These are phyloP conservation scores for Fusarium sp. DNA, from an alignment of 2,329 filamentous ascomycete genomes.

Conservation along the genomic window DNA sequence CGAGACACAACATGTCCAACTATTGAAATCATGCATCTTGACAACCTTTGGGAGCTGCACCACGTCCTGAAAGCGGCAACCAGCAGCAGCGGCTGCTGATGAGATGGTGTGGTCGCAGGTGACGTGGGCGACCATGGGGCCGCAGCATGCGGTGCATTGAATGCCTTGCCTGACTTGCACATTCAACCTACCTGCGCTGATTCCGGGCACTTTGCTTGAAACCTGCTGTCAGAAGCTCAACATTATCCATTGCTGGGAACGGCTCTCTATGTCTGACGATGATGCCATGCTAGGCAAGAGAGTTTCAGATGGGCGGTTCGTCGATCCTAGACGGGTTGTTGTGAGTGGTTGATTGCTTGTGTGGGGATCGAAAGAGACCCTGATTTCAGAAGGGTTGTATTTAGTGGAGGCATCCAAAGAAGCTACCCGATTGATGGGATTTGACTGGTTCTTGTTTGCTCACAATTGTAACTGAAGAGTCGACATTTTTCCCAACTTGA, in stretches of 20 bases:
- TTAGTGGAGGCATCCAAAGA: not conserved
- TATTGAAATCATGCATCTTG: constrained; percentile 16
- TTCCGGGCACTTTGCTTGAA: constrained; percentile 1
- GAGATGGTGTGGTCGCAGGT: constrained; percentile 19
- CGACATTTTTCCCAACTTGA: not conserved
- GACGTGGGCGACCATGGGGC: constrained; percentile 30
- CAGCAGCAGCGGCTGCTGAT: constrained; percentile 26
- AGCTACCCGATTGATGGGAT: not conserved
- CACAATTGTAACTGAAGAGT: not conserved
- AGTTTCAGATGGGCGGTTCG: constrained; percentile 25
- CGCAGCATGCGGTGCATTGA: not conserved
- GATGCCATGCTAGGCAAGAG: constrained; percentile 9
- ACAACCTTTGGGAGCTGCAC: not conserved
- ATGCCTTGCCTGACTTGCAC: not conserved
- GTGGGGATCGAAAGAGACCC: constrained; percentile 14
- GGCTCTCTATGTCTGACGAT: not conserved
- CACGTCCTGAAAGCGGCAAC: not conserved
- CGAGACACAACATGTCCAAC: constrained; percentile 14
- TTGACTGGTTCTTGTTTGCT: constrained; percentile 1
- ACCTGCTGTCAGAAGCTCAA: not conserved
- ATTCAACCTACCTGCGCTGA: not conserved
- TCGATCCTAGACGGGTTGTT: not conserved
- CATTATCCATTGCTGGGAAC: constrained; percentile 11
- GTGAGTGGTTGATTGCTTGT: not conserved
- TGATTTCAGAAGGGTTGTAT: constrained; percentile 12